Base-by-base conservation (phyloP, 148 eudicot species). In the Arctostaphylos glauca region DNA sequence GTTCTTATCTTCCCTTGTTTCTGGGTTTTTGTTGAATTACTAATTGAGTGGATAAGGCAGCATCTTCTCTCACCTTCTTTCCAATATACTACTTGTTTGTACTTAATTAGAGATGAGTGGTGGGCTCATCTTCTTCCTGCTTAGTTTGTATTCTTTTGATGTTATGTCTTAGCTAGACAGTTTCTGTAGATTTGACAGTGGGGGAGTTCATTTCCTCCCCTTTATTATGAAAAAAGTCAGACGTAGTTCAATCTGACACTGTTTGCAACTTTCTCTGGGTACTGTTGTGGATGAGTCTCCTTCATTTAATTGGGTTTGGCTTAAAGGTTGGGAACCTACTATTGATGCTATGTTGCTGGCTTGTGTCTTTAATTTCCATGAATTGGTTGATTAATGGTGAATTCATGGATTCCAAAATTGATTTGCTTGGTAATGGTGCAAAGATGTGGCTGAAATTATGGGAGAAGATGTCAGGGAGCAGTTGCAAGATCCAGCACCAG, bases 221-320 rank as follows among this genome's bases (percentile, higher is more conserved):
- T 55, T 77, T 71, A 14, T 14, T 72, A 79, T 19, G 48, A 44
- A 62, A 49, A 16, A 48, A 85, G 50, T 87, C 58, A 70, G 55
- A 76, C 49, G 75, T 44, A 76, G 79, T 76, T 49, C 41, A 54
- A 49, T 74, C 77, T 76, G 79, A 54, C 73, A 83, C 81, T 84
- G 70, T 87, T 86, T 81, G 83, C 44, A 25, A 76, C 67, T 68
- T 47, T 81, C 67, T n/a, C 43, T 62, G 74, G 68, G 25, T 64
- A 68, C 72, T 84, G 72, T 76, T 81, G 87, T 91, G 88, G 92
- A 95, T 95, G 97, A 95, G 93, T 89, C 89, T 89, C 76, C 83
- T 92, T 72, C 89, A 90, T 84, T 87, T 95, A 43, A 70, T 91
- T 83, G 96, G 94, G 72, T 86, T 92, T 88, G 96, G 94, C 77